Base-by-base conservation (phyloP, 1,139 yeast species). In the Wickerhamomyces sp. region DNA sequence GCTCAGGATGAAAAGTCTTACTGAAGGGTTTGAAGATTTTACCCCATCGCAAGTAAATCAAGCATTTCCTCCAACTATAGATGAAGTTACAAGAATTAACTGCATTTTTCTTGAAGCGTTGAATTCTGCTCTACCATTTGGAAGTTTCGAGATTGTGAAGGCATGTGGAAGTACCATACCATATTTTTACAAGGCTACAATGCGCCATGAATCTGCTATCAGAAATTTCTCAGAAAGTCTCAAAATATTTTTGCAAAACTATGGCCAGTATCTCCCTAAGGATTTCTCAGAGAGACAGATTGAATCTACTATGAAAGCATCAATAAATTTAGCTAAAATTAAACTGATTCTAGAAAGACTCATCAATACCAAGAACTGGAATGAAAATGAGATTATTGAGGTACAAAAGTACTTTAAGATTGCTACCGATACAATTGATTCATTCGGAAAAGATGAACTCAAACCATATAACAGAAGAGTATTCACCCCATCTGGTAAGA, bases 1-100 rank as follows among this genome's bases (percentile, higher is more conserved):
- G 0, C 59, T 88, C 30, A 70, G 97, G 47, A 75, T 84, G 16
- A 71, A 72, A 43, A 87, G 82, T 1, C 59, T 86, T 23, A 71
- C 75, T 30, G 73, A 75, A 10, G 68, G 71, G 22, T 57, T 75
- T 11, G 73, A 70, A 6, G 62, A 60, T 9, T 45, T 72, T 37
- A 65, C 76, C 1, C 78, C 86, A 9, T 62, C 79, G 2, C 75
- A 75, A 46, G 66, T 88, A 26, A 89, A 89, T 56, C 69, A 77
- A 33, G 70, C 87, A 1, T 87, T 89, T 54, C 96, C 97, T 3
- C 96, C 96, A 1, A 89, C 97, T 0, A 83, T 89, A 22, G 97
- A 89, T 58, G 97, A 89, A 61, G 78, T 89, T 16, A 84, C 95
- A 13, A 69, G 96, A 49, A 79, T 89, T 27, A 88, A 88, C 54